These are phyloP conservation scores for Kuraishia capsulata DNA, from an alignment of 805 yeast species.

Conservation along the genomic window DNA sequence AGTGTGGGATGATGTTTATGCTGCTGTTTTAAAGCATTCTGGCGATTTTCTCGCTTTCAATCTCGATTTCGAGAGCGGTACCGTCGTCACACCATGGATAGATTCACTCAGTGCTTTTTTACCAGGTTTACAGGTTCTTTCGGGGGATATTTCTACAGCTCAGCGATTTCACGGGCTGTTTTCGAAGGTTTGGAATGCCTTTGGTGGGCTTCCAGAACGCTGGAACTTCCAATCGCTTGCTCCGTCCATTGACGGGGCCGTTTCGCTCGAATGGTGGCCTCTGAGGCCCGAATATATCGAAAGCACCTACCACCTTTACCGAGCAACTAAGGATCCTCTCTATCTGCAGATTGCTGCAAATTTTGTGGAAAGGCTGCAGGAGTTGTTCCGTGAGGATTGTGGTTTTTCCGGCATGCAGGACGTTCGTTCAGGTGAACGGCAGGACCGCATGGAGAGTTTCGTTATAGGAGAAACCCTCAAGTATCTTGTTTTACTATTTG, in stretches of 20 bases:
- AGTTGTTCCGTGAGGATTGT: constrained; percentile 49
- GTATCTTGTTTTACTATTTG: constrained; percentile 74
- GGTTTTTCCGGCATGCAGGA: constrained; percentile 78
- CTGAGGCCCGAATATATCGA: constrained; percentile 88
- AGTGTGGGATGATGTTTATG: constrained; percentile 56
- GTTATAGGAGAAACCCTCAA: constrained; percentile 83
- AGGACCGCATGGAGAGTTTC: constrained; percentile 87
- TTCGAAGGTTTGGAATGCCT: constrained; percentile 71
- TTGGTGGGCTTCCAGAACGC: constrained; percentile 80
- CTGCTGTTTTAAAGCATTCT: constrained; percentile 46
- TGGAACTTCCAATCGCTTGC: constrained; percentile 45
- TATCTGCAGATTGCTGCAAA: constrained; percentile 69
- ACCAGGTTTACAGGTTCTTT: constrained; percentile 75
- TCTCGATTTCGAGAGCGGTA: constrained; percentile 45
- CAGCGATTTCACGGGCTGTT: constrained; percentile 49
- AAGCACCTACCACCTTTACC: constrained; percentile 73
- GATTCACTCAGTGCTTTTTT: constrained; percentile 85
- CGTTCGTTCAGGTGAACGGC: constrained; percentile 48
- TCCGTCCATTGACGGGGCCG: constrained; percentile 21
- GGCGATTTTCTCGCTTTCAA: constrained; percentile 47
- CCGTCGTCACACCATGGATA: constrained; percentile 53
- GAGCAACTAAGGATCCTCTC: constrained; percentile 82
- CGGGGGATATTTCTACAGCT: constrained; percentile 68
- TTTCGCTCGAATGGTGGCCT: constrained; percentile 83
- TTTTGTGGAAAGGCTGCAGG: constrained; percentile 45